Evolutionary conservation across 352 stramenopile genomes (phyloP).

Genomic region (Phytophthora citrophthora): DNA sequence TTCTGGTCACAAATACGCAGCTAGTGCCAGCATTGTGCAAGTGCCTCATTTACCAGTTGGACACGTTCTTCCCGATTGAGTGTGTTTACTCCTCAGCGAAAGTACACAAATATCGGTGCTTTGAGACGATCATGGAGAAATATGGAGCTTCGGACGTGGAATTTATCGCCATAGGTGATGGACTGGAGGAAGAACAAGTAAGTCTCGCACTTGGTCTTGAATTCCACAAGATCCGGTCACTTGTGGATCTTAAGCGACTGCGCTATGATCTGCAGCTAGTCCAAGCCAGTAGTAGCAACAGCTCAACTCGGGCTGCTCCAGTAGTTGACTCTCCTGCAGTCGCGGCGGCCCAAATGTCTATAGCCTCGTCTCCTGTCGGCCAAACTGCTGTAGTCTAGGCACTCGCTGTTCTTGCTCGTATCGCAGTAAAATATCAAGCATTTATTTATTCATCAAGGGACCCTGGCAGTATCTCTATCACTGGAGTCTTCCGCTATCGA

Average conservation of each 20-base stretch:
- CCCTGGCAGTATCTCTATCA: not conserved
- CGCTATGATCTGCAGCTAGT: conserved; percentile 67
- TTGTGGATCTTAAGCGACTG: conserved; percentile 68
- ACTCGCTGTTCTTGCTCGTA: not conserved
- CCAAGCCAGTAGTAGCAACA: conserved; percentile 23
- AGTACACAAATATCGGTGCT: conserved; percentile 79
- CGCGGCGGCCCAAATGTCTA: conserved; percentile 16
- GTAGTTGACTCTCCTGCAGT: conserved; percentile 12
- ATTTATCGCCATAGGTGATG: conserved; percentile 82
- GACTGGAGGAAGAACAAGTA: conserved; percentile 79
- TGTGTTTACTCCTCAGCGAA: conserved; percentile 80
- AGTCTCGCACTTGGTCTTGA: conserved; percentile 67
- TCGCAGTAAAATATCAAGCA: conserved; percentile 17
- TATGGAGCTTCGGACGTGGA: conserved; percentile 56
- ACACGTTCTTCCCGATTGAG: conserved; percentile 80
- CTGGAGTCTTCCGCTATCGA: conserved; percentile 68
- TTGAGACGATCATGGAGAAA: conserved; percentile 73
- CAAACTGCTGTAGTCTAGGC: conserved; percentile 38
- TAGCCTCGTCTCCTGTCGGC: conserved; percentile 28
- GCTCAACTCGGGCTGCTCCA: conserved; percentile 2
- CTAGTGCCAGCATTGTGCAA: conserved; percentile 84
- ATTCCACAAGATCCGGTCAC: conserved; percentile 77
- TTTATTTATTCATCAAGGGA: conserved; percentile 39
- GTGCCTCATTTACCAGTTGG: conserved; percentile 83
- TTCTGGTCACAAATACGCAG: conserved; percentile 87